Base-by-base conservation (phyloP, 371 early-diverging fungal genomes). In the Lichtheimia hyalospora region DNA sequence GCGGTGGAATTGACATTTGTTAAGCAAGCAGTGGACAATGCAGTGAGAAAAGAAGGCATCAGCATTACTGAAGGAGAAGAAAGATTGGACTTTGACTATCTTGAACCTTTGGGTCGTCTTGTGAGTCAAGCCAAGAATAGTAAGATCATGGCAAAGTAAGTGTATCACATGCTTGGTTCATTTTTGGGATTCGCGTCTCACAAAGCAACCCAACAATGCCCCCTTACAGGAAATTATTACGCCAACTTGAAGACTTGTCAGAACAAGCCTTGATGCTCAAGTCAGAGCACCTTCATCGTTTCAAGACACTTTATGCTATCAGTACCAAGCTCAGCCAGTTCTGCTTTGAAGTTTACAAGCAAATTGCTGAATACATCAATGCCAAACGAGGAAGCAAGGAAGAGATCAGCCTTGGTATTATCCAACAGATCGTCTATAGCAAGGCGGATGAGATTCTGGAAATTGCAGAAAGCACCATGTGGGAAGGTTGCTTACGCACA, bases 201-300 rank as follows among this genome's bases (percentile, higher is more conserved):
- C 34, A 34, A 34, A 34, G 34, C 56, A 16, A 21, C 13, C 46
- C 2, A 13, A 41, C 40, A 12, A 20, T 16, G n/a, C 14, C 50
- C 27, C 5, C 5, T 16, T 49, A 14, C 69, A 87, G 88, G 62
- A 92, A 90, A 79, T 60, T 91, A 40, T 55, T 84, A 60, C 83
- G 89, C 25, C 83, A 84, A 34, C 61, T 90, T 21, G 84, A 82
- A 18, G 92, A 91, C 48, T 68, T 88, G 25, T 70, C 73, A 41
- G 84, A 83, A 14, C 75, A 85, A 48, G 79, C 80, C 1, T 62
- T 84, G 42, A 77, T 78, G 16, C 50, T 84, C 24, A 83, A 82
- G 55, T 63, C 80, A 0, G 85, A 84, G 46, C 69, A 77, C 49
- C 64, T 78, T 13, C 61, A 80, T 27, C 77, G 83, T 40, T 85